Evolutionary conservation across 2,329 filamentous ascomycete species (phyloP).

Genomic region (Pseudonectria buxi): DNA sequence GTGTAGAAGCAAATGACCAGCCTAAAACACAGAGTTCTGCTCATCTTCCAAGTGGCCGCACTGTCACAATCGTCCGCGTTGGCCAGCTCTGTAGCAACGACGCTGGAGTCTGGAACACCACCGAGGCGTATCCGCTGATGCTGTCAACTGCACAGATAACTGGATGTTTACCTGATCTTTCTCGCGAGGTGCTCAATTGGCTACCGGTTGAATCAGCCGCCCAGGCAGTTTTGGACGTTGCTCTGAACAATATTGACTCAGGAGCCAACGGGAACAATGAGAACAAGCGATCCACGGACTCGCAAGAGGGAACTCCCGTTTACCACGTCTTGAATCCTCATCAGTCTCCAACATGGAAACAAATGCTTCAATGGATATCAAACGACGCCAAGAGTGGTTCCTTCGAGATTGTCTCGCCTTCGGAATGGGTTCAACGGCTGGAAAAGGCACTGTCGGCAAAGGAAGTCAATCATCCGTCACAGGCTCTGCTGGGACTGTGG

Average conservation of each 20-base stretch:
- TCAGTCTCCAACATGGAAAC: conserved; percentile 9
- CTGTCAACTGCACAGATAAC: conserved; percentile 38
- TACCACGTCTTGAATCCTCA: conserved; percentile 21
- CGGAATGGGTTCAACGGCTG: conserved; percentile 12
- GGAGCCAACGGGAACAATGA: not conserved
- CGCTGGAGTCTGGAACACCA: conserved; percentile 43
- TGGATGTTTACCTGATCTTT: conserved; percentile 22
- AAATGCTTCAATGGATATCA: conserved; percentile 16
- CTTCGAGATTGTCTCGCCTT: conserved; percentile 5
- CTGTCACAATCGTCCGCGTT: conserved; percentile 33
- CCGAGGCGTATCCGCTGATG: conserved; percentile 47
- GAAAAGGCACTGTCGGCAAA: conserved; percentile 4
- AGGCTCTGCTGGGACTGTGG: conserved; percentile 18
- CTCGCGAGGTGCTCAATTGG: conserved; percentile 36
- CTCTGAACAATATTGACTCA: not conserved
- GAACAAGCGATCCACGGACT: not conserved
- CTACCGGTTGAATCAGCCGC: conserved; percentile 41
- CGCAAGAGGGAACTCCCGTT: conserved; percentile 1
- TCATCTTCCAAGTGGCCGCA: not conserved
- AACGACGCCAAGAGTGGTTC: not conserved
- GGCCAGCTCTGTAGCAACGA: conserved; percentile 45
- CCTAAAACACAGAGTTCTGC: conserved; percentile 1
- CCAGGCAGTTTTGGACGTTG: conserved; percentile 31
- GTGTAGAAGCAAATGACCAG: conserved; percentile 25
- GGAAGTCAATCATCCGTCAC: conserved; percentile 10